Evolutionary conservation across 345 rosid genomes (phyloP), one percentile per base, ranked within the genome.

Genomic region (Gynandropsis gynandra): DNA sequence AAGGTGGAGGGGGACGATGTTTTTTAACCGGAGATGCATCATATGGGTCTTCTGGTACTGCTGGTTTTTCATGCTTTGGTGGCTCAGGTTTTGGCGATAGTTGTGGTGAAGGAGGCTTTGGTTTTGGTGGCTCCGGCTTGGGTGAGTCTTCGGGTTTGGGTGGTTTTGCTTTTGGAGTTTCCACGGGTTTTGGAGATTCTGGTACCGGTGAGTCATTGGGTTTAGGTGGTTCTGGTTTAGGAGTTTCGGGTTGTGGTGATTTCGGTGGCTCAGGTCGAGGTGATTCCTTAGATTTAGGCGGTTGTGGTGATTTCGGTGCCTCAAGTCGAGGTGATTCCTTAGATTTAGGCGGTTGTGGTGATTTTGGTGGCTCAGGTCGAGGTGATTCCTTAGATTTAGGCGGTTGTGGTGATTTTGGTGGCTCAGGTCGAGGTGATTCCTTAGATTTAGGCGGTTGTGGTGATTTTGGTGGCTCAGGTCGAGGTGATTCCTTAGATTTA

Each of bases 1-100:
- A 48, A 44, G 69, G 72, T 31, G 74, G 52, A 12, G 69, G 63
- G 5, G 64, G 27, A 44, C 52, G 63, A 0, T 54, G 78, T 0
- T 52, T 42, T 44, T 34, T 65, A 17, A 50, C 37, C 24, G 64
- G 75, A 27, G 66, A 56, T 46, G 72, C 51, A 1, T 42, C 52
- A 0, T 14, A 34, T 34, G 53, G 54, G 32, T 47, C 54, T 31
- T 64, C 61, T 0, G 56, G 27, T 12, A 14, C 16, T 0, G 58
- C 60, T 32, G 16, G 5, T 24, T 24, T 24, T 5, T 36, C 40
- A 7, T 36, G 40, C 11, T 36, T 36, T 19, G 42, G 33, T 3
- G 54, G 15, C 9, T 43, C 59, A 8, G 52, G 57, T 12, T 47
- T 29, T 16, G 55, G 52, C 8, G 52, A 10, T n/a, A 36, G 36